Evolutionary conservation across 768 basidiomycete genomes (phyloP).

Genomic region (Pulveroboletus sp.): DNA sequence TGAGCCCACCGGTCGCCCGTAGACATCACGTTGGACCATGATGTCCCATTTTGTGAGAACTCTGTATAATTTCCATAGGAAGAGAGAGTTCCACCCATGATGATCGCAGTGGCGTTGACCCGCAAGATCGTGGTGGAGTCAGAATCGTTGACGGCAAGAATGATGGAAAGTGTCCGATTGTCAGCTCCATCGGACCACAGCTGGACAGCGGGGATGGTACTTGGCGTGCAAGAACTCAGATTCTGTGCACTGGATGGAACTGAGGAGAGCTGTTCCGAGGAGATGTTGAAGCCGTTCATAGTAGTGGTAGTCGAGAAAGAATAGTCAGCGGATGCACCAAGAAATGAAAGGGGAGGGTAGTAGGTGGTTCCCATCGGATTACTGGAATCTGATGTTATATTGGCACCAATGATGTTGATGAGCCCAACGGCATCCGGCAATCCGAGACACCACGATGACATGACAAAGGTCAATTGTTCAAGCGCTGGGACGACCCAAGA

Average conservation of each 20-base stretch:
- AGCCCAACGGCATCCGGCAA: not conserved
- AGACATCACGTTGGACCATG: constrained; percentile 9
- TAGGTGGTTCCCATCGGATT: not conserved
- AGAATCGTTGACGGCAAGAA: not conserved
- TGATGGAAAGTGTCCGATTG: constrained; percentile 10
- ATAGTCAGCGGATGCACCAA: not conserved
- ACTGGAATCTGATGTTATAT: not conserved
- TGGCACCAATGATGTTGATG: constrained; percentile 2
- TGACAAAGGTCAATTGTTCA: constrained; percentile 1
- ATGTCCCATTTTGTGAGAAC: constrained; percentile 16
- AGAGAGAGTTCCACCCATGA: constrained; percentile 6
- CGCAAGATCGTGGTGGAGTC: not conserved
- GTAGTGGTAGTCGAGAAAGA: not conserved
- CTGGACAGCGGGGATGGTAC: accelerated
- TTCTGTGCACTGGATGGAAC: constrained; percentile 10
- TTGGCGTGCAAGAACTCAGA: constrained; percentile 1
- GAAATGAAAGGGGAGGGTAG: constrained; percentile 11
- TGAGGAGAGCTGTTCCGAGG: constrained; percentile 10
- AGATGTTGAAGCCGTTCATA: constrained; percentile 16
- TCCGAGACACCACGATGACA: constrained; percentile 4
- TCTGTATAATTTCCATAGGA: constrained; percentile 7
- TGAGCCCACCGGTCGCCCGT: constrained; percentile 10
- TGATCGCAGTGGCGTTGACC: constrained; percentile 9
- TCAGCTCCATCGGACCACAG: constrained; percentile 8
- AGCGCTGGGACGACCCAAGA: not conserved